These are phyloP conservation scores for Pezicula radicicola DNA, from an alignment of 2,329 filamentous ascomycete genomes.

Conservation along the genomic window DNA sequence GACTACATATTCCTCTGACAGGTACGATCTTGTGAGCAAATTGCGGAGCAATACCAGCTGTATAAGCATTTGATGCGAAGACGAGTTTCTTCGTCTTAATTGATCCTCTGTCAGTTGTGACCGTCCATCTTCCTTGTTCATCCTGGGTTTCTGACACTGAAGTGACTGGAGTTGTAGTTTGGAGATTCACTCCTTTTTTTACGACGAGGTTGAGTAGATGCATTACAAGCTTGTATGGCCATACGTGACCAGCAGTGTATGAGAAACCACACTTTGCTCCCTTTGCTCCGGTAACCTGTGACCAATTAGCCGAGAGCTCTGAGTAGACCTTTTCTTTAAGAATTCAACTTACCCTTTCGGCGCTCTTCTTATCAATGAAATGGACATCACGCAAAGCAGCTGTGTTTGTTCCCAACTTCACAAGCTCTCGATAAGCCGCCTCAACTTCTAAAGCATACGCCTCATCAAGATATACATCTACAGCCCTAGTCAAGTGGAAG, in stretches of 20 bases:
- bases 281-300: conserved; percentile 16
- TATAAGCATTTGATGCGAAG: conserved; percentile 68
- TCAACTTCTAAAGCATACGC: conserved; percentile 56
- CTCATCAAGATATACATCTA: conserved; percentile 33
- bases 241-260: conserved; percentile 29
- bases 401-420: conserved; percentile 40
- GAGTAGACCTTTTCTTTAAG: background rate
- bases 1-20: conserved; percentile 40
- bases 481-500: conserved; percentile 32
- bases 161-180: conserved; percentile 46
- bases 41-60: conserved; percentile 55
- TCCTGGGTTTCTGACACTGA: conserved; percentile 13
- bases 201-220: conserved; percentile 45
- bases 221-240: conserved; percentile 59
- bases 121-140: conserved; percentile 34
- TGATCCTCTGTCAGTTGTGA: conserved; percentile 51
- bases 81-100: conserved; percentile 53
- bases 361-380: conserved; percentile 52
- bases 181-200: conserved; percentile 42
- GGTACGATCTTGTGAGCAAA: conserved; percentile 52
- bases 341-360: conserved; percentile 31
- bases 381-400: conserved; percentile 49
- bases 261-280: conserved; percentile 5
- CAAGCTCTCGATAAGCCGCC: conserved; percentile 52
- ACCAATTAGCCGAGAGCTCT: background rate